Evolutionary conservation across 225 moss, liverwort and hornwort genomes (phyloP), one percentile per base, ranked within the genome.

Genomic region (Antitrichia curtipendula): DNA sequence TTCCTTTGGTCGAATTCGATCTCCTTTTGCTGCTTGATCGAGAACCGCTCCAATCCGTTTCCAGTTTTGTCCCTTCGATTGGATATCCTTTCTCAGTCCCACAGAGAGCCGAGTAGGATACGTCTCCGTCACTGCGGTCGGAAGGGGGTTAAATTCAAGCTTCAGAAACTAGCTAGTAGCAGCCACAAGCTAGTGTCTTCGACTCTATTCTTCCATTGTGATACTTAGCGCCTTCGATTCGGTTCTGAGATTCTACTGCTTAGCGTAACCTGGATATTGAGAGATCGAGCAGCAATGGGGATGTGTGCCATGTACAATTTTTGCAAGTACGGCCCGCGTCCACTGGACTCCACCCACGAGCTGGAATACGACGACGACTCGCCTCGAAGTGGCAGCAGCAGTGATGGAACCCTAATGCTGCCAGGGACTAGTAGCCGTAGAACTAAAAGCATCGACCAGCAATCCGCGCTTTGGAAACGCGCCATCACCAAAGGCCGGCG

Each of bases 391-490:
- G 90, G 86, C 71, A 83, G 56, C 19, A 84, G 83, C 62, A 76
- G 88, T 52, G 91, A 88, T 61, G 87, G 84, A 27, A 24, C 64
- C 24, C 52, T 64, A 20, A 54, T 86, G 68, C 70, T 80, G 4
- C 49, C 49, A 43, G 59, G 80, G 61, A 75, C 13, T 5, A 24
- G 58, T 10, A 13, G 24, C 43, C 41, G 66, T 47, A 50, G 78
- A 16, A 32, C 40, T 8, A 40, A 86, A 50, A 52, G 50, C 85
- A 22, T 50, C 61, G 89, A 93, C 61, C 91, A 88, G 79, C 91
- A 94, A 52, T 90, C 91, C 31, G 91, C 90, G 43, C 91, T 94
- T 16, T 94, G 93, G 94, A 93, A 89, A 79, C 88, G 93, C 45
- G 23, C 89, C 54, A 94, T 94, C 29, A 90, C 91, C 40, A 92